These are phyloP conservation scores for Saccharomycopsis capsularis DNA, from an alignment of 805 yeast species.

Conservation along the genomic window DNA sequence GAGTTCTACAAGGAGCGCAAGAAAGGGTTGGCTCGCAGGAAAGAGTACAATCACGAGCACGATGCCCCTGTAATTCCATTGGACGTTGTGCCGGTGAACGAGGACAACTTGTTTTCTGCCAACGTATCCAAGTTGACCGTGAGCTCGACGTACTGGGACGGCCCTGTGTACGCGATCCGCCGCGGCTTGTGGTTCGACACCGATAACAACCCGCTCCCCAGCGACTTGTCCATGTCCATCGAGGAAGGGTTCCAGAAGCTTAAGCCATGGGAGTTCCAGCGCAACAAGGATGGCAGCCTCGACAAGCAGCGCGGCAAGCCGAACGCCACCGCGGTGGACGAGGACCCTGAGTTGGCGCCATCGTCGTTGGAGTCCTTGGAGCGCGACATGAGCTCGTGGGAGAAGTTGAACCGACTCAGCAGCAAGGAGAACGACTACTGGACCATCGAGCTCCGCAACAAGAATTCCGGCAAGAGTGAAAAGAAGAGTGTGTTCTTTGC, in stretches of 20 bases:
- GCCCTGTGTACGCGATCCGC: constrained; percentile 75
- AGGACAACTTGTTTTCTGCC: constrained; percentile 73
- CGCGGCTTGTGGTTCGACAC: constrained; percentile 78
- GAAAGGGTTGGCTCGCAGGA: not conserved
- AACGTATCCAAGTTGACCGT: constrained; percentile 48
- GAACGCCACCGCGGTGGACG: not conserved
- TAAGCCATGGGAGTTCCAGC: constrained; percentile 27
- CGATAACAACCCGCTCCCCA: constrained; percentile 49
- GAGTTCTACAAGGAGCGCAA: not conserved
- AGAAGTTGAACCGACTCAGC: constrained; percentile 4
- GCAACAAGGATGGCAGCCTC: not conserved
- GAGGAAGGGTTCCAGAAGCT: constrained; percentile 47
- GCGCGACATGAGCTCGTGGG: not conserved
- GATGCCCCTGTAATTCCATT: not conserved
- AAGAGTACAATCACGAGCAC: constrained; percentile 1
- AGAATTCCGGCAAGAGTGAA: not conserved
- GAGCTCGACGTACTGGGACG: constrained; percentile 79
- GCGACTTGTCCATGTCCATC: constrained; percentile 44
- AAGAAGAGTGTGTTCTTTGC: constrained; percentile 8
- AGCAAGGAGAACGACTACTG: constrained; percentile 10
- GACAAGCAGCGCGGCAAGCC: not conserved
- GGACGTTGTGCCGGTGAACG: constrained; percentile 55
- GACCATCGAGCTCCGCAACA: not conserved
- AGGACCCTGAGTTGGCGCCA: not conserved
- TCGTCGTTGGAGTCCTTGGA: not conserved